Conservation (phyloP, 2,329 filamentous ascomycete genomes). For the Hysterium pulicare region DNA sequence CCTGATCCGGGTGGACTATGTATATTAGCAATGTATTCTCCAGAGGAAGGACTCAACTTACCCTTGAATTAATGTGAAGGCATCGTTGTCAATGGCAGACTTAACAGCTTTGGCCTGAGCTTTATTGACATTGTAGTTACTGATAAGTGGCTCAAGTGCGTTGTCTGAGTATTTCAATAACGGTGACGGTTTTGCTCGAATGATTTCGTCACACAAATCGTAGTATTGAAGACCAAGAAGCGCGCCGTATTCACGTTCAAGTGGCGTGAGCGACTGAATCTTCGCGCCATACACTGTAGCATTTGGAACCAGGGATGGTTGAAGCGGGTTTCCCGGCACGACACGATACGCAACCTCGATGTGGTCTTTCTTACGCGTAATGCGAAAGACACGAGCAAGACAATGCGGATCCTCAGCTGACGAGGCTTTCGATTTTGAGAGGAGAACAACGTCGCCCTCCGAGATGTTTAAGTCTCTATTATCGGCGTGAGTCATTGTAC, state of each 20-base stretch:
- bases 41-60: constrained; percentile 29
- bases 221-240: constrained; percentile 91
- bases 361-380: constrained; percentile 74
- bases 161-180: constrained; percentile 77
- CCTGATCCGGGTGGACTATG: constrained; percentile 84
- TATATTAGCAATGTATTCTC: constrained; percentile 17
- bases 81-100: constrained; percentile 91
- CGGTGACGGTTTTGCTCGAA: constrained; percentile 84
- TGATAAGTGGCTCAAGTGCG: constrained; percentile 64
- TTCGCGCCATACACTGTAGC: constrained; percentile 71
- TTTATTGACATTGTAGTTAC: constrained; percentile 78
- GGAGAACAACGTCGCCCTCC: constrained; percentile 84
- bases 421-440: constrained; percentile 72
- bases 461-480: constrained; percentile 69
- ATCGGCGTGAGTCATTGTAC: constrained; percentile 67
- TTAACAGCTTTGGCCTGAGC: constrained; percentile 90
- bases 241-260: constrained; percentile 93
- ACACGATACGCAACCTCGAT: constrained; percentile 85
- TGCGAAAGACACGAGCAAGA: constrained; percentile 77
- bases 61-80: constrained; percentile 94
- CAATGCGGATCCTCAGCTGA: constrained; percentile 72
- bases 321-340: constrained; percentile 62
- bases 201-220: constrained; percentile 88
- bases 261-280: constrained; percentile 87
- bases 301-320: constrained; percentile 66